These are phyloP conservation scores for Nepenthes alata DNA, from an alignment of 179 eudicot genomes.

Conservation along the genomic window DNA sequence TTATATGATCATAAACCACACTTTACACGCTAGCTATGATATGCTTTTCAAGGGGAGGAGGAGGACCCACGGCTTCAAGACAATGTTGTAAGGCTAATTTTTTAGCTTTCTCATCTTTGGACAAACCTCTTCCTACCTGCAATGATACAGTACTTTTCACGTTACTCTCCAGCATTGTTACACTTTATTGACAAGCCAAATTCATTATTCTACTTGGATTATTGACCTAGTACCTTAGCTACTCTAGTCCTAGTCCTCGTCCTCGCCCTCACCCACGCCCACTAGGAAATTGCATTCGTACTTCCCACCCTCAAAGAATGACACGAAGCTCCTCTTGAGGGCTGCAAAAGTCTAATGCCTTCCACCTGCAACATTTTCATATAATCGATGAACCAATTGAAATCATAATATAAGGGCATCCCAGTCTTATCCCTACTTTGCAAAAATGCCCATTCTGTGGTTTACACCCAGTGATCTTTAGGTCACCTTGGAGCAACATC, in stretches of 20 bases:
- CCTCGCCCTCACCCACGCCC: slow-evolving; percentile 41
- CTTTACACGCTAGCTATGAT: no score
- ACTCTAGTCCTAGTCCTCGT: slow-evolving; percentile 29
- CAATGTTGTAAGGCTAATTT: slow-evolving; percentile 48
- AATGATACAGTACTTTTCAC: background rate
- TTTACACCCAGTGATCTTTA: no score
- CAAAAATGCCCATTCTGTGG: no score
- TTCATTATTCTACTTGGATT: no score
- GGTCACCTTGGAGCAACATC: no score
- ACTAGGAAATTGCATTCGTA: slow-evolving; percentile 65
- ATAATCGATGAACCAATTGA: slow-evolving; percentile 1
- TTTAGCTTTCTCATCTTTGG: slow-evolving; percentile 47
- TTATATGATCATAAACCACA: no score
- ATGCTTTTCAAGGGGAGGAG: background rate
- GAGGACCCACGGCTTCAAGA: slow-evolving; percentile 54
- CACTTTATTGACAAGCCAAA: no score
- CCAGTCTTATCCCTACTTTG: no score
- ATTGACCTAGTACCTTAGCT: slow-evolving; percentile 43
- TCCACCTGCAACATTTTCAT: slow-evolving; percentile 52
- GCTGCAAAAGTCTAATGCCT: slow-evolving; percentile 76
- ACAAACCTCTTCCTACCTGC: slow-evolving; percentile 64
- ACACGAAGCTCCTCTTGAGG: slow-evolving; percentile 58
- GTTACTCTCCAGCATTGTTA: background rate
- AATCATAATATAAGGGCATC: no score
- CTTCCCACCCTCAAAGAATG: slow-evolving; percentile 63